Base-by-base conservation (phyloP, 768 basidiomycete species). In the button mushroom (Agaricus bisporus) region DNA sequence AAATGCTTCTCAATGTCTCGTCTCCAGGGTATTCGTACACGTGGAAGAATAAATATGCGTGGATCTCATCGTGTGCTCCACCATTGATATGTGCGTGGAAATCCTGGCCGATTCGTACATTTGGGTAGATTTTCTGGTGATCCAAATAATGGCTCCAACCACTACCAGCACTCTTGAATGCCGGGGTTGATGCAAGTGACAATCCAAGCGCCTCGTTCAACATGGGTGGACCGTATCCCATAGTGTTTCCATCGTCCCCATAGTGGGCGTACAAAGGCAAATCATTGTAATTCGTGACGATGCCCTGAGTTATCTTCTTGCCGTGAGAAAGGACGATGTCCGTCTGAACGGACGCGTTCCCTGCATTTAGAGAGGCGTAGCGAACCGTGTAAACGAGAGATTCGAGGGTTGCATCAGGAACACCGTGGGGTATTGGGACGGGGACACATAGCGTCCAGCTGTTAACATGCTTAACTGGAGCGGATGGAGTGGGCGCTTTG, bases 41-140 rank as follows among this genome's bases (percentile, higher is more conserved):
- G 26, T 52, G 51, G 51, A 52, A 52, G 51, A 52, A 52, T 22
- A 52, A n/a, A 37, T 52, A 52, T 12, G 18, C 22, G 22, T 52
- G 42, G 17, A 32, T 37, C 12, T n/a, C 41, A n/a, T 44, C 50
- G 14, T 49, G 48, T 6, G 15, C 38, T 26, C 6, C 49, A 32
- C 38, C 20, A 14, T 41, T 12, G 38, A 15, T 43, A 28, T 45
- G 32, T 6, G 43, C 22, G 5, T 36, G 32, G 2, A 15, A 25
- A 11, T 46, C 32, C 5, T 52, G 43, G 32, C 44, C 51, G 37
- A 52, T 38, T 32, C 20, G 32, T 10, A 52, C 43, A 20, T 52
- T 52, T 20, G 51, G 51, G 25, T 37, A 37, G 20, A 52, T 26
- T 35, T 45, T 52, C 22, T 52, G 51, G 28, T 52, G 51, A 28